Conservation (phyloP, 352 stramenopile species). For the Thraustotheca clavata region DNA sequence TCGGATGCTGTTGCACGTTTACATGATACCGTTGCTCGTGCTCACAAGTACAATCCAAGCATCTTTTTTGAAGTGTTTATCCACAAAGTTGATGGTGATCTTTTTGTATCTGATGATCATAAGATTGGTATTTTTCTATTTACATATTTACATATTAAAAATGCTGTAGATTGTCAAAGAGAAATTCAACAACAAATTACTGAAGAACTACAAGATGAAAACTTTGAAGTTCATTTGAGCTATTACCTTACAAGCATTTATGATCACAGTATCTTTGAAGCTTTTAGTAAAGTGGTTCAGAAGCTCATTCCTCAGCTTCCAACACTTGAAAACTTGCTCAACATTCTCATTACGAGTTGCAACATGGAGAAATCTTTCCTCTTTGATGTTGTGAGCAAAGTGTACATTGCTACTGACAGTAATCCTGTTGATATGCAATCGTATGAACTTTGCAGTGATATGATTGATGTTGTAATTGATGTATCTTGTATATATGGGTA, state of each 20-base stretch:
- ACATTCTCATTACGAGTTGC: constrained; percentile 96
- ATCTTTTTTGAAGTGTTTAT: constrained; percentile 99
- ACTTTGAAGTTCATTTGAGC: constrained; percentile 89
- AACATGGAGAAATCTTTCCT: constrained; percentile 99
- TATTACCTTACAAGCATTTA: constrained; percentile 90
- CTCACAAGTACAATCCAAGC: constrained; percentile 89
- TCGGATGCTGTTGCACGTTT: constrained; percentile 78
- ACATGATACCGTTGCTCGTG: constrained; percentile 81
- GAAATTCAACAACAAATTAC: constrained; percentile 97
- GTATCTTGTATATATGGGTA: constrained; percentile 98
- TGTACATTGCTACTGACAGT: constrained; percentile 98
- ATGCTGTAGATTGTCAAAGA: constrained; percentile 86
- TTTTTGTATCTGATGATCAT: constrained; percentile 97
- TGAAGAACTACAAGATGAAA: constrained; percentile 92
- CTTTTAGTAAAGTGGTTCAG: constrained; percentile 96
- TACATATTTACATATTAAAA: background rate
- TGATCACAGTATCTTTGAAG: constrained; percentile 97
- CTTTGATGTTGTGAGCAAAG: constrained; percentile 98
- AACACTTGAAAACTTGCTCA: constrained; percentile 97
- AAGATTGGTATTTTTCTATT: constrained; percentile 84
- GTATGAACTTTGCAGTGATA: constrained; percentile 98
- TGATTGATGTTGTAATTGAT: constrained; percentile 99
- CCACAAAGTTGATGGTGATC: constrained; percentile 98
- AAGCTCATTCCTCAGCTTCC: constrained; percentile 95
- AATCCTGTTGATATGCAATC: constrained; percentile 97